Evolutionary conservation across 768 basidiomycete species (phyloP).

Genomic region (Calocybe cyanea): DNA sequence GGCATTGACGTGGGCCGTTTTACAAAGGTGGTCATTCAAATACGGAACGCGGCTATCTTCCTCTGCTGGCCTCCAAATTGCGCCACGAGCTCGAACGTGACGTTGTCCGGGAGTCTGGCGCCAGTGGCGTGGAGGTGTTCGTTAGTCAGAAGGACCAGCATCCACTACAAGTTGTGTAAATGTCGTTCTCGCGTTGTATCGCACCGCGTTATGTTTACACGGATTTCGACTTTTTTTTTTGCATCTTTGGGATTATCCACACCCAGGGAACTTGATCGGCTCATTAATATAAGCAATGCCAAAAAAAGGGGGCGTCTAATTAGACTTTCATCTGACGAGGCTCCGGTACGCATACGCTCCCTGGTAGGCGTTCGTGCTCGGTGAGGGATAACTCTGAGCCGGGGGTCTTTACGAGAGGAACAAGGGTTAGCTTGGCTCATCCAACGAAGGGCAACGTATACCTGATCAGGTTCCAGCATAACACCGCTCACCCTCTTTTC

Average conservation of each 20-base stretch:
- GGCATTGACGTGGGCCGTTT: slow-evolving; percentile 11
- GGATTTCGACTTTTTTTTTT: too few species aligned
- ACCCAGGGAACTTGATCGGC: too few species aligned
- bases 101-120: slow-evolving; percentile 26
- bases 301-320: background rate
- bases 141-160: slow-evolving; percentile 73
- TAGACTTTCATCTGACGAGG: too few species aligned
- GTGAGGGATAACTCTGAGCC: too few species aligned
- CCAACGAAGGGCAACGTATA: background rate
- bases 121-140: slow-evolving; percentile 52
- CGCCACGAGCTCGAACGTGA: slow-evolving; percentile 41
- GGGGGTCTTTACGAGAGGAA: background rate
- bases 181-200: background rate
- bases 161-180: slow-evolving; percentile 67
- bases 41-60: slow-evolving; percentile 92
- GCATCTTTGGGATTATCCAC: too few species aligned
- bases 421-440: background rate
- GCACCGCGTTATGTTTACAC: too few species aligned
- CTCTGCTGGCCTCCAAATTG: slow-evolving; percentile 65
- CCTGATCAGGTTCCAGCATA: background rate
- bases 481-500: too few species aligned
- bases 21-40: slow-evolving; percentile 82
- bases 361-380: too few species aligned
- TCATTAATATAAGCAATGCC: too few species aligned
- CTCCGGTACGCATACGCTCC: too few species aligned